These are phyloP conservation scores for Dovyalis caffra DNA, from an alignment of 345 rosid species.

Conservation along the genomic window DNA sequence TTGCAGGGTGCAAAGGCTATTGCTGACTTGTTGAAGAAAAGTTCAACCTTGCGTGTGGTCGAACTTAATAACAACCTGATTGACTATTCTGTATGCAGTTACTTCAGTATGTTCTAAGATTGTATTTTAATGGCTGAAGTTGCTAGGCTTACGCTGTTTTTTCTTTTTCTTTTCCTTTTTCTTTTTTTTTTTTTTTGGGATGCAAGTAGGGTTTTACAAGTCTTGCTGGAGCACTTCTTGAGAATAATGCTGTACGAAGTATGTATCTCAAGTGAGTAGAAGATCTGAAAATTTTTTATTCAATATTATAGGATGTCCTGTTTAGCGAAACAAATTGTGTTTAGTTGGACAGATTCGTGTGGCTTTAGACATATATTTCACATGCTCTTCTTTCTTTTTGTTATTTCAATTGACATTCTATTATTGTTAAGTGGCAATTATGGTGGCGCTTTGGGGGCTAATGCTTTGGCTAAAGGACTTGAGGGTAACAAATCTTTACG, in stretches of 20 bases:
- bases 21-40: conserved; percentile 86
- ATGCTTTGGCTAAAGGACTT: conserved; percentile 90
- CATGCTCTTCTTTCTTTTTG: conserved; percentile 16
- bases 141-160: conserved; percentile 27
- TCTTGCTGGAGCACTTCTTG: conserved; percentile 80
- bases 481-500: conserved; percentile 82
- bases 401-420: conserved; percentile 26
- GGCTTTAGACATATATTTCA: conserved; percentile 16
- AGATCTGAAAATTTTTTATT: conserved; percentile 1
- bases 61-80: conserved; percentile 94
- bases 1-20: conserved; percentile 89
- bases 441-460: conserved; percentile 94
- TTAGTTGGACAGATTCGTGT: conserved; percentile 11
- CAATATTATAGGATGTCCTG: neutral
- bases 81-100: conserved; percentile 83
- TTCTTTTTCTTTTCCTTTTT: conserved; percentile 15
- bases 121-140: conserved; percentile 17
- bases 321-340: neutral
- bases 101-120: conserved; percentile 9
- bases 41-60: conserved; percentile 66
- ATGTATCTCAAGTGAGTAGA: conserved; percentile 82
- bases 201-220: conserved; percentile 92
- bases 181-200: too few relatives aligned
- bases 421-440: conserved; percentile 76
- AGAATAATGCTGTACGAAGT: conserved; percentile 63